Evolutionary conservation across 768 basidiomycete genomes (phyloP).

Genomic region (Leucogyrophana mollusca): DNA sequence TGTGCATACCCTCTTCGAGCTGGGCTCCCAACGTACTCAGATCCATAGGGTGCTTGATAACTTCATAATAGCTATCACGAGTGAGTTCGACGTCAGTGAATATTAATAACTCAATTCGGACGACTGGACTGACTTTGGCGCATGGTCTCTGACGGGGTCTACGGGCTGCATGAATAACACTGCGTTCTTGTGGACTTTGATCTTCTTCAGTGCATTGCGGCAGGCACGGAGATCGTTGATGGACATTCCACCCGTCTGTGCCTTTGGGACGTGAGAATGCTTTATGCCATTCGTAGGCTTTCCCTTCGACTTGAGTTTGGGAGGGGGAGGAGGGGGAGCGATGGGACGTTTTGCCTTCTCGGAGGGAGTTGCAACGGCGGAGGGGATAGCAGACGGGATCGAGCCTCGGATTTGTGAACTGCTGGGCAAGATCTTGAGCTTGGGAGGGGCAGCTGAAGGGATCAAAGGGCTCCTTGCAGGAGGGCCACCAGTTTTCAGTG

Average conservation of each 20-base stretch:
- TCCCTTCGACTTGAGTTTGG: conserved; percentile 24
- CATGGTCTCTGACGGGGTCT: conserved; percentile 92
- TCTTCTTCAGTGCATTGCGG: conserved; percentile 76
- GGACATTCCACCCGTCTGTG: conserved; percentile 75
- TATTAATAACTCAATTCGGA: background rate
- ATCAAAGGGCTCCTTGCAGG: conserved; percentile 28
- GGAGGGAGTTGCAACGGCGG: conserved; percentile 2
- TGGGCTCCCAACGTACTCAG: conserved; percentile 86
- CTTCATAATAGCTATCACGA: conserved; percentile 75
- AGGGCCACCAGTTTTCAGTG: conserved; percentile 34
- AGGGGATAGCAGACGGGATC: conserved; percentile 16
- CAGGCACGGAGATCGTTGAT: conserved; percentile 74
- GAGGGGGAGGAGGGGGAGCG: conserved; percentile 31
- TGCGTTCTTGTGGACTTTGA: conserved; percentile 72
- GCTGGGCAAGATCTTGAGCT: conserved; percentile 47
- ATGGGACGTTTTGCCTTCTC: conserved; percentile 7
- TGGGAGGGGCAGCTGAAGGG: conserved; percentile 40
- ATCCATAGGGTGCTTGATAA: conserved; percentile 95
- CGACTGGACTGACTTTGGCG: conserved; percentile 66
- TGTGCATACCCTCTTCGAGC: conserved; percentile 82
- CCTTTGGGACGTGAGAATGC: conserved; percentile 58
- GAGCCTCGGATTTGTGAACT: conserved; percentile 10
- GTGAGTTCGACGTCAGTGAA: conserved; percentile 4
- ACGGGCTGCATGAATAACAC: conserved; percentile 82
- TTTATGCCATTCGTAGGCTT: conserved; percentile 23